Evolutionary conservation across 176 grass and related monocot genomes (phyloP).

Genomic region (Guadua angustifolia): DNA sequence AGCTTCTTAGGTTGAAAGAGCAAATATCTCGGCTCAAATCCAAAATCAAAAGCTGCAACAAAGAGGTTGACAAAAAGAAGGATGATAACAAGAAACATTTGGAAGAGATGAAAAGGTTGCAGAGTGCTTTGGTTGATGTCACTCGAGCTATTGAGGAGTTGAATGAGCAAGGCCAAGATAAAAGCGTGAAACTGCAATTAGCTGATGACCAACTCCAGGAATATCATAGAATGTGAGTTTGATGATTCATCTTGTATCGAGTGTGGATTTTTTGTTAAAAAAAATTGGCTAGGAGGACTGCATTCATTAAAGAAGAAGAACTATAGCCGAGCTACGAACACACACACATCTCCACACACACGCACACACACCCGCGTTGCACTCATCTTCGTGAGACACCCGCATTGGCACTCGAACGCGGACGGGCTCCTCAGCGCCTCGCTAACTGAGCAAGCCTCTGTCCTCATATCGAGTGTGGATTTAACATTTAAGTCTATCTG

Average conservation of each 20-base stretch:
- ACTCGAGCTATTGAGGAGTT: constrained; percentile 60
- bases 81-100: constrained; percentile 84
- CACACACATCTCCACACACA: too few relatives aligned
- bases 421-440: too few relatives aligned
- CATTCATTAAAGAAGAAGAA: too few relatives aligned
- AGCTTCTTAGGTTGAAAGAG: constrained; percentile 90
- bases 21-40: constrained; percentile 94
- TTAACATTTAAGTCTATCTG: not conserved
- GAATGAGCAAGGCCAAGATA: constrained; percentile 72
- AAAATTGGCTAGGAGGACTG: too few relatives aligned
- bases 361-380: too few relatives aligned
- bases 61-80: constrained; percentile 95
- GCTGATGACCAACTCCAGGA: constrained; percentile 81
- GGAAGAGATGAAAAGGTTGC: constrained; percentile 74
- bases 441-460: too few relatives aligned
- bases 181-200: constrained; percentile 81
- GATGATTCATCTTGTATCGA: constrained; percentile 12
- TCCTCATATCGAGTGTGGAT: too few relatives aligned
- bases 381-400: too few relatives aligned
- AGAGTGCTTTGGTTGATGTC: constrained; percentile 77
- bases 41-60: constrained; percentile 96
- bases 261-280: too few relatives aligned
- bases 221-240: constrained; percentile 93
- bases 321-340: too few relatives aligned
- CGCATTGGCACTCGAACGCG: too few relatives aligned